phyloP scores from a whole-genome alignment of 177 flowering plant genomes.

The Vitis hybrid region DNA sequence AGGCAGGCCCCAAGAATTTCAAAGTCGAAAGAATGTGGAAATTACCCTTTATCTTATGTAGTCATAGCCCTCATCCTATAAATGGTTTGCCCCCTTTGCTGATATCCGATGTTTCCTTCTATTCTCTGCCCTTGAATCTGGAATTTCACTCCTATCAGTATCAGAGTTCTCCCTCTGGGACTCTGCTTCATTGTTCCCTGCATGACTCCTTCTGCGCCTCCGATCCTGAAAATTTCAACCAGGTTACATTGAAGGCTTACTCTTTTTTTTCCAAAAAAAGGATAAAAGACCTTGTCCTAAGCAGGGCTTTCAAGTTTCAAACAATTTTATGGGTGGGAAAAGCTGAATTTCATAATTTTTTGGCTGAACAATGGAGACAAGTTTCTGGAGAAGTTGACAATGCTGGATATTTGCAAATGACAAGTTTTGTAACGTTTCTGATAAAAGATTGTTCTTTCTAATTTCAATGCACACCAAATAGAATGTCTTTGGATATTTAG shows the following conservation, averaged over 20 bases:
- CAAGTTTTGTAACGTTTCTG: too few species aligned
- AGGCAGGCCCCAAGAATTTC: neutral
- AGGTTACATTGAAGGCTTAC: too few species aligned
- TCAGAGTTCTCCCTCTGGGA: conserved; percentile 28
- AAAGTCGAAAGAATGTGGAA: conserved; percentile 7
- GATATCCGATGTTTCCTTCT: conserved; percentile 6
- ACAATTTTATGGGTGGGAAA: neutral
- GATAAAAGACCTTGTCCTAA: too few species aligned
- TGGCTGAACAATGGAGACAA: too few species aligned
- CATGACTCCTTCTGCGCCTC: conserved; percentile 29
- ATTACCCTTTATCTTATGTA: neutral
- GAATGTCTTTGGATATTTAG: too few species aligned
- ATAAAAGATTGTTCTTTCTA: too few species aligned
- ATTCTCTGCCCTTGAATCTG: conserved; percentile 12
- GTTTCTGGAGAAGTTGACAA: too few species aligned
- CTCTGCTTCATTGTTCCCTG: conserved; percentile 24
- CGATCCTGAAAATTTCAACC: conserved; percentile 31
- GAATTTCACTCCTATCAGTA: conserved; percentile 28
- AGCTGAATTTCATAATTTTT: neutral
- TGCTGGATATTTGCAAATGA: too few species aligned
- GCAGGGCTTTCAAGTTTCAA: neutral
- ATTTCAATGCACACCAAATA: too few species aligned
- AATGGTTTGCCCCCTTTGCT: neutral
- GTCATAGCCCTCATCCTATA: neutral
- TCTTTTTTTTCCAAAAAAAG: too few species aligned